phyloP scores from a whole-genome alignment of 78 protist genomes.

The Polysphondylium violaceum region DNA sequence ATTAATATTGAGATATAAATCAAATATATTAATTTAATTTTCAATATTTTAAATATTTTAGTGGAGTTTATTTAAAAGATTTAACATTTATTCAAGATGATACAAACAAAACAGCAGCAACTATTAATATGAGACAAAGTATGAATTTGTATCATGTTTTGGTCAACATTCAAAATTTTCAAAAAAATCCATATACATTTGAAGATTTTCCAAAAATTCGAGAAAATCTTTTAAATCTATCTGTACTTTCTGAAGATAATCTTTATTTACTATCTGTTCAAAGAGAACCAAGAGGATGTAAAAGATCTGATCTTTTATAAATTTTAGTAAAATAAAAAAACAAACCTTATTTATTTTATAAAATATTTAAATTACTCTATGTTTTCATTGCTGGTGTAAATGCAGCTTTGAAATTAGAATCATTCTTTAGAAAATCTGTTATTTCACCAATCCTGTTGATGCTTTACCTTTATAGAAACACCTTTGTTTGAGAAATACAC shows the following conservation, averaged over 20 bases:
- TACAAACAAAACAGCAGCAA: conserved; percentile 11
- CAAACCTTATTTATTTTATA: too few species aligned
- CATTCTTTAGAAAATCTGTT: too few species aligned
- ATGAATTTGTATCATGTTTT: conserved; percentile 49
- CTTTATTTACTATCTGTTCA: conserved; percentile 34
- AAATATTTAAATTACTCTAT: too few species aligned
- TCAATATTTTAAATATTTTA: neutral
- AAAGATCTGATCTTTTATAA: conserved; percentile 55
- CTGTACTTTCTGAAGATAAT: conserved; percentile 50
- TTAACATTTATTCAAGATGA: conserved; percentile 67
- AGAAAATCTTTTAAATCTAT: conserved; percentile 25
- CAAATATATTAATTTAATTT: neutral
- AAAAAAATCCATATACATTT: conserved; percentile 58
- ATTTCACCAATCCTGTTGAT: too few species aligned
- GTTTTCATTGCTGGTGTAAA: too few species aligned
- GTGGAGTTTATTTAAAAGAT: conserved; percentile 76
- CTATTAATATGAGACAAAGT: conserved; percentile 58
- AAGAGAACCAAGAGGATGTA: conserved; percentile 68
- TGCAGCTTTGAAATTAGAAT: too few species aligned
- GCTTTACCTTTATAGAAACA: too few species aligned
- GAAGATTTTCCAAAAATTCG: conserved; percentile 37
- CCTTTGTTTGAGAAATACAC: too few species aligned
- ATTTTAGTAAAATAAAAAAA: too few species aligned
- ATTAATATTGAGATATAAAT: neutral
- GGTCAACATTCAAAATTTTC: conserved; percentile 33